These are phyloP conservation scores for Arachis stenosperma DNA, from an alignment of 306 rosid species.

Conservation along the genomic window DNA sequence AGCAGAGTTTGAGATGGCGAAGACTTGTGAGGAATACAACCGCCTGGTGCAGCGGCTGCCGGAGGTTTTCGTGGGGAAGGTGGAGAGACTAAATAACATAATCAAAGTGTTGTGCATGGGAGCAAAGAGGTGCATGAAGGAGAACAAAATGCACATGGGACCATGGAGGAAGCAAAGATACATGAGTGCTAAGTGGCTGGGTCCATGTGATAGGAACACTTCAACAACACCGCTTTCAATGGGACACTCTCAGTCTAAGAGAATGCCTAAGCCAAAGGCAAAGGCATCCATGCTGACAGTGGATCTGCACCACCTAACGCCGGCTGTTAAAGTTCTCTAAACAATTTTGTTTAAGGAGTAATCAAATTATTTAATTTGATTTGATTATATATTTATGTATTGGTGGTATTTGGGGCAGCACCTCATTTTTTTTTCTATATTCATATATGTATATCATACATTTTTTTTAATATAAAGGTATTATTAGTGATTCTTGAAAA, in stretches of 20 bases:
- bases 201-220: slow-evolving; percentile 63
- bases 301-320: slow-evolving; percentile 46
- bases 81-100: slow-evolving; percentile 58
- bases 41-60: slow-evolving; percentile 60
- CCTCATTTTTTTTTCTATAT: no score
- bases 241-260: slow-evolving; percentile 29
- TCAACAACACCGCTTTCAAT: slow-evolving; percentile 43
- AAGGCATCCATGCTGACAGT: slow-evolving; percentile 77
- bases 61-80: slow-evolving; percentile 79
- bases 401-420: no score
- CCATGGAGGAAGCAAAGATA: slow-evolving; percentile 85
- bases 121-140: slow-evolving; percentile 75
- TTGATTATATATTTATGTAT: no score
- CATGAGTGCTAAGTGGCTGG: slow-evolving; percentile 79
- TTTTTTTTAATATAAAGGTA: no score
- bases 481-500: no score
- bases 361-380: no score
- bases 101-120: slow-evolving; percentile 69
- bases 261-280: slow-evolving; percentile 49
- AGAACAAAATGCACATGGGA: slow-evolving; percentile 80
- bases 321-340: slow-evolving; percentile 59
- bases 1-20: slow-evolving; percentile 79
- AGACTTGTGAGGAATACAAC: slow-evolving; percentile 62
- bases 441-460: no score
- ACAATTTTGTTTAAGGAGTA: no score